Percentiles rank a stretch among this genome's conserved stretches.
Conservation (phyloP, 176 grass and related monocot species). For the Ensete ventricosum region DNA sequence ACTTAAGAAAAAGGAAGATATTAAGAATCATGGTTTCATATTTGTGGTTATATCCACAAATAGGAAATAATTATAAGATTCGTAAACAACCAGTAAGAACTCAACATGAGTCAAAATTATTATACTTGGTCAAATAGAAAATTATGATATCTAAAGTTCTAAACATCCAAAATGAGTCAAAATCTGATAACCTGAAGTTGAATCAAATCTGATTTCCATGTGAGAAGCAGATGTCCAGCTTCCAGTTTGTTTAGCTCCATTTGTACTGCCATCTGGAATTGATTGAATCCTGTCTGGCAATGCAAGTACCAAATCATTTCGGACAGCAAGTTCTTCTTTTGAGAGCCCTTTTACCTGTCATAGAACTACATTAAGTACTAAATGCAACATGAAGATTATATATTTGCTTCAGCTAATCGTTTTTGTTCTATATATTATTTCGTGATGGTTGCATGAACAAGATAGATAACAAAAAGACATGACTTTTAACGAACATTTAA, state of each 20-base stretch:
- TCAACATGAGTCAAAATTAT: too few relatives aligned
- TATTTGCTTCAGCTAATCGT: background rate
- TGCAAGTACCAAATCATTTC: slow-evolving; percentile 67
- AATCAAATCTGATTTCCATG: slow-evolving; percentile 58
- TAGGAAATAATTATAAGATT: too few relatives aligned
- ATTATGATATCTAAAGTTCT: too few relatives aligned
- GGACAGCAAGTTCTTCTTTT: slow-evolving; percentile 66
- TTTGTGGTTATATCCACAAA: too few relatives aligned
- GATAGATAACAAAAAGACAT: background rate
- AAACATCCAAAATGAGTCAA: background rate
- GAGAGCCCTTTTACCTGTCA: slow-evolving; percentile 87
- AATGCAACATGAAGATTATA: background rate
- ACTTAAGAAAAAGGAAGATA: background rate
- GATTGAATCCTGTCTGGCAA: slow-evolving; percentile 85
- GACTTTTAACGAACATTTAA: background rate
- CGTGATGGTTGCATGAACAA: background rate
- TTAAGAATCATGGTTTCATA: background rate
- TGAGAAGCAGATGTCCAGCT: slow-evolving; percentile 64
- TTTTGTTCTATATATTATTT: background rate
- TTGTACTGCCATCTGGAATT: slow-evolving; percentile 79
- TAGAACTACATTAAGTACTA: background rate
- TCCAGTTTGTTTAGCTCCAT: slow-evolving; percentile 63
- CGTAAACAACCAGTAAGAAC: background rate
- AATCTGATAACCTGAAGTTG: slow-evolving; percentile 42
- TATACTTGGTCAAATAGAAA: too few relatives aligned